Evolutionary conservation across 371 early-diverging fungal genomes (phyloP).

Genomic region (Mortierella sp.): DNA sequence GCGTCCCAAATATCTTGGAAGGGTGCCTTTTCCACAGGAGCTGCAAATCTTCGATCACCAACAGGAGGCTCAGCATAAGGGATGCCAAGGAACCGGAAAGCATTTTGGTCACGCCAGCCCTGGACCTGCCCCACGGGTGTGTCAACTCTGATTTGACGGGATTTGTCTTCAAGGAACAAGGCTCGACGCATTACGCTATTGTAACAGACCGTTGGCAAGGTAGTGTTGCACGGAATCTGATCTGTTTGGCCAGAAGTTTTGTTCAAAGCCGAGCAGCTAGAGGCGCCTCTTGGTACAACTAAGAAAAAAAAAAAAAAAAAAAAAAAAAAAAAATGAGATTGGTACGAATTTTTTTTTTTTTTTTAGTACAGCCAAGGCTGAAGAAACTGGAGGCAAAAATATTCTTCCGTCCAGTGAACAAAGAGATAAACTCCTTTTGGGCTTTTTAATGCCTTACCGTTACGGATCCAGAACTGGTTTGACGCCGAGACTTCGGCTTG

Average conservation of each 20-base stretch:
- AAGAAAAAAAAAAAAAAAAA: neutral
- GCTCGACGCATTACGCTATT: constrained; percentile 15
- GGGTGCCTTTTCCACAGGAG: constrained; percentile 6
- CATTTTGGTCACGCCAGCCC: constrained; percentile 15
- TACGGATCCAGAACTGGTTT: too few species aligned
- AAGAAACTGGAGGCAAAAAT: too few species aligned
- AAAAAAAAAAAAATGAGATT: neutral
- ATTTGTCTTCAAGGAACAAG: neutral
- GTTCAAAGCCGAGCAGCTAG: constrained; percentile 9
- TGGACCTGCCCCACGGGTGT: neutral
- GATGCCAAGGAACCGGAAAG: constrained; percentile 18
- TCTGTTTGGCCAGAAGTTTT: constrained; percentile 6
- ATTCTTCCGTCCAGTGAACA: too few species aligned
- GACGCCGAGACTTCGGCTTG: too few species aligned
- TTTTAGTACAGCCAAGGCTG: too few species aligned
- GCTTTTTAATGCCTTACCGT: too few species aligned
- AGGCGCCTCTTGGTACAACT: neutral
- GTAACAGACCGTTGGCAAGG: constrained; percentile 8
- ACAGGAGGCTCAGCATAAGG: constrained; percentile 6
- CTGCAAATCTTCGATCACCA: constrained; percentile 4
- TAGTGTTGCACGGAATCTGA: constrained; percentile 7
- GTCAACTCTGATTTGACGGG: constrained; percentile 11
- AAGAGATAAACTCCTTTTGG: too few species aligned
- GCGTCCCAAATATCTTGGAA: constrained; percentile 2
- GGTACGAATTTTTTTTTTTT: neutral